phyloP scores from a whole-genome alignment of 768 basidiomycete genomes.

The Phanerochaete carnosa region DNA sequence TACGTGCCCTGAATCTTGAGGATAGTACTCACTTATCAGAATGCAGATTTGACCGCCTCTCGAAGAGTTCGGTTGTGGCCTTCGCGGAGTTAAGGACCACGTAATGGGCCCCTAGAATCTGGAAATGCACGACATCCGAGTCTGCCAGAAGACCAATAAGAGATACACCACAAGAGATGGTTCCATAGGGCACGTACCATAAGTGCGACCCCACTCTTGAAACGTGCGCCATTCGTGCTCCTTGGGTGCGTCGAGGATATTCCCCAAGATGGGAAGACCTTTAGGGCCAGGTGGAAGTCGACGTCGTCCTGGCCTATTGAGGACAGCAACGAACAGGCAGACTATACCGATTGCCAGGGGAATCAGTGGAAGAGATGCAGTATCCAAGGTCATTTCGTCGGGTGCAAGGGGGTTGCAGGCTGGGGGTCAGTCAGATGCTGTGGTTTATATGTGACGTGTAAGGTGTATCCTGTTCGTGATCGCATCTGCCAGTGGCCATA shows the following conservation, averaged over 20 bases:
- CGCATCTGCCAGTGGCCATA: too few relatives aligned
- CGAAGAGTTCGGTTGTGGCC: conserved; percentile 14
- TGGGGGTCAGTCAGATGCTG: too few relatives aligned
- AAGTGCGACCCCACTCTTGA: background rate
- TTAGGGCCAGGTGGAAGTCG: background rate
- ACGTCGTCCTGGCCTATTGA: background rate
- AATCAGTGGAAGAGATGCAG: too few relatives aligned
- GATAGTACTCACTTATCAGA: conserved; percentile 10
- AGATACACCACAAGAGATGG: background rate
- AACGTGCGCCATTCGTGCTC: background rate
- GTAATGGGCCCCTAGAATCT: conserved; percentile 7
- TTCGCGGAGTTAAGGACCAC: conserved; percentile 12
- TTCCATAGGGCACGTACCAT: background rate
- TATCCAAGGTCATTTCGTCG: too few relatives aligned
- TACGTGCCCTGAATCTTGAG: background rate
- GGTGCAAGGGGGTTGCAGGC: too few relatives aligned
- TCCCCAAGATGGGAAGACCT: background rate
- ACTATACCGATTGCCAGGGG: background rate
- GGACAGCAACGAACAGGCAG: background rate
- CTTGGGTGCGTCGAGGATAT: background rate
- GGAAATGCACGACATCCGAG: conserved; percentile 15
- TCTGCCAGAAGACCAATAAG: conserved; percentile 1
- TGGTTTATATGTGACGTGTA: too few relatives aligned
- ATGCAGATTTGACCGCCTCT: conserved; percentile 17
- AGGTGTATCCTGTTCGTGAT: too few relatives aligned